Conservation (phyloP, 2,329 filamentous ascomycete genomes). For the Phialophora expanda region DNA sequence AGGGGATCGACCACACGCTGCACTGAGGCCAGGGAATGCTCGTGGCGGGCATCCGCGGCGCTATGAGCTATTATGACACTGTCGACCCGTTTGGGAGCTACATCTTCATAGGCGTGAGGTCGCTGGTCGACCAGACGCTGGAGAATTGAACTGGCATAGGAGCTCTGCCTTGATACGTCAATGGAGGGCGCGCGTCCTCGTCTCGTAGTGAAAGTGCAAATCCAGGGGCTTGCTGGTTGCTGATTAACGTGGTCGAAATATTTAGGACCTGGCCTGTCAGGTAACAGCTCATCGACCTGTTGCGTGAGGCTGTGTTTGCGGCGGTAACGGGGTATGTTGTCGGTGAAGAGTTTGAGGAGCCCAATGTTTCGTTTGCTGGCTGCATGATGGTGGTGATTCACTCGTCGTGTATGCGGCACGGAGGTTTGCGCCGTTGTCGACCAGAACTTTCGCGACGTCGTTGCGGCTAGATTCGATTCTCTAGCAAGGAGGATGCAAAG, state of each 20-base stretch:
- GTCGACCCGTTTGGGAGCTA: not conserved
- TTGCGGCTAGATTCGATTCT: too few relatives aligned
- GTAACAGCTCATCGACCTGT: not conserved
- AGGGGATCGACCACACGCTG: not conserved
- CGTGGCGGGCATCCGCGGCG: not conserved
- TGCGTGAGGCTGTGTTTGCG: not conserved
- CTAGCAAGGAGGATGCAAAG: too few relatives aligned
- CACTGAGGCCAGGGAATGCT: not conserved
- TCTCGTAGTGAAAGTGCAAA: not conserved
- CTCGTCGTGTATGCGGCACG: too few relatives aligned
- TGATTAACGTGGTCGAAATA: not conserved
- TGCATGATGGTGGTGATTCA: too few relatives aligned
- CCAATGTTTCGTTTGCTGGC: too few relatives aligned
- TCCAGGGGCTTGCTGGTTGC: not conserved
- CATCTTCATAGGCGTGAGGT: not conserved
- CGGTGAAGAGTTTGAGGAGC: too few relatives aligned
- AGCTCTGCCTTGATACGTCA: not conserved
- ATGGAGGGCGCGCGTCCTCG: not conserved
- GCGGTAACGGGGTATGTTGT: not conserved
- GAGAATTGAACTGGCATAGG: not conserved
- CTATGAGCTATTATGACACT: not conserved
- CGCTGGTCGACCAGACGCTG: not conserved
- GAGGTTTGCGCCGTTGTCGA: too few relatives aligned
- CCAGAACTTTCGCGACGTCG: too few relatives aligned
- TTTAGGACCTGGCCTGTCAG: not conserved